Evolutionary conservation across 306 rosid species (phyloP).

Genomic region (Cicer yamashitae): DNA sequence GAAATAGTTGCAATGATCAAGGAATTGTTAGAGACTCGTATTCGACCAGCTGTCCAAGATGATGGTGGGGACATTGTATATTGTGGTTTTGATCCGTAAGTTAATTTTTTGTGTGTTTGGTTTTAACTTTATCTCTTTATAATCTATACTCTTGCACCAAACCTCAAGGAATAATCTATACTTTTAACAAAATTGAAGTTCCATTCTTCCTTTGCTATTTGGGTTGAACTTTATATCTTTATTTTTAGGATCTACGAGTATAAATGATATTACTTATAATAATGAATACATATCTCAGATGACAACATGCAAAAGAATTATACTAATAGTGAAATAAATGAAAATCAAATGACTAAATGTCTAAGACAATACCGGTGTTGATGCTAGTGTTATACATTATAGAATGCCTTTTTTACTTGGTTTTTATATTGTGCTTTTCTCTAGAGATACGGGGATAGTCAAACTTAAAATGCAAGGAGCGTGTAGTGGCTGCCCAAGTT

Average conservation of each 20-base stretch:
- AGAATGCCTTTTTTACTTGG: neutral
- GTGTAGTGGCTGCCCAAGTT: conserved; percentile 89
- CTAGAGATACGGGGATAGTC: conserved; percentile 86
- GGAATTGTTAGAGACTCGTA: conserved; percentile 92
- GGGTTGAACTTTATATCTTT: neutral
- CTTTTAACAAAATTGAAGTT: neutral
- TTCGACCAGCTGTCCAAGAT: conserved; percentile 95
- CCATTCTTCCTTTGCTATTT: neutral
- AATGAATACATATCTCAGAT: neutral
- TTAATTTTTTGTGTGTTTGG: no score
- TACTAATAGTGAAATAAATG: neutral
- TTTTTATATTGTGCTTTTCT: conserved; percentile 33
- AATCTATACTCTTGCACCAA: neutral
- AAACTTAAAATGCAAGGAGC: conserved; percentile 84
- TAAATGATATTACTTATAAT: neutral
- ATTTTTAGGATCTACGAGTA: neutral
- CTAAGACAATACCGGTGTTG: neutral
- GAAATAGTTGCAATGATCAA: conserved; percentile 97
- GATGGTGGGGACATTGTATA: conserved; percentile 98
- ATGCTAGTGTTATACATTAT: conserved; percentile 1
- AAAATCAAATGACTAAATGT: conserved; percentile 3
- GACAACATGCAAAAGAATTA: neutral
- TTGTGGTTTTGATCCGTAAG: conserved; percentile 73
- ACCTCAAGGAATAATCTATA: neutral
- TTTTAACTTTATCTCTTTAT: no score